A percentile compares a stretch with the other conserved stretches of the same genome.
Evolutionary conservation across 805 yeast species (phyloP).

Genomic region (Yamadazyma paraphyllophila): DNA sequence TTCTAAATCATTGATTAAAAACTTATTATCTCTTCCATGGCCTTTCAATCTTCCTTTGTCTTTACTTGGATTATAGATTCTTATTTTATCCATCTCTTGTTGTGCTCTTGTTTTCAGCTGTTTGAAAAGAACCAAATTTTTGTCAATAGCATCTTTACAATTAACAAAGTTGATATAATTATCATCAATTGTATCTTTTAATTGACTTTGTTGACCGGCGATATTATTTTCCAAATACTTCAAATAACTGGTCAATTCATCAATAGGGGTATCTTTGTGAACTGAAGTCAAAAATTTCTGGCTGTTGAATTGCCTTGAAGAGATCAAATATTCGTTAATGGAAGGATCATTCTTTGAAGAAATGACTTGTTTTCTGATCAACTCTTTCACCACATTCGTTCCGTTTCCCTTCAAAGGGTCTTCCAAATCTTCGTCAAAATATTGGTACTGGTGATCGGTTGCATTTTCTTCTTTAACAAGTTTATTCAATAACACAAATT

Average conservation of each 20-base stretch:
- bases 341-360: constrained; percentile 28
- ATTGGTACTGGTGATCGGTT: constrained; percentile 5
- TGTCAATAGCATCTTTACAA: constrained; percentile 40
- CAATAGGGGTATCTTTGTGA: constrained; percentile 37
- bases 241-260: constrained; percentile 29
- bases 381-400: constrained; percentile 25
- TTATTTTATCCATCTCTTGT: constrained; percentile 30
- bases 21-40: constrained; percentile 18
- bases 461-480: constrained; percentile 17
- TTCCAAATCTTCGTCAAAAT: constrained; percentile 21
- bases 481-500: constrained; percentile 28
- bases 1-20: constrained; percentile 34
- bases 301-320: constrained; percentile 36
- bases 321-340: constrained; percentile 30
- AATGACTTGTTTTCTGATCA: constrained; percentile 24
- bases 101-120: constrained; percentile 34
- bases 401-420: constrained; percentile 37
- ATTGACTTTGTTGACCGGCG: constrained; percentile 32
- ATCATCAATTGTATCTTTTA: constrained; percentile 35
- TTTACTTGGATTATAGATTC: constrained; percentile 36
- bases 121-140: constrained; percentile 32
- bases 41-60: constrained; percentile 13
- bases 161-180: constrained; percentile 35
- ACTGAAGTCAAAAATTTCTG: constrained; percentile 35
- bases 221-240: constrained; percentile 33